Base-by-base conservation (phyloP, 176 grass and related monocot genomes). In the Poa annua region DNA sequence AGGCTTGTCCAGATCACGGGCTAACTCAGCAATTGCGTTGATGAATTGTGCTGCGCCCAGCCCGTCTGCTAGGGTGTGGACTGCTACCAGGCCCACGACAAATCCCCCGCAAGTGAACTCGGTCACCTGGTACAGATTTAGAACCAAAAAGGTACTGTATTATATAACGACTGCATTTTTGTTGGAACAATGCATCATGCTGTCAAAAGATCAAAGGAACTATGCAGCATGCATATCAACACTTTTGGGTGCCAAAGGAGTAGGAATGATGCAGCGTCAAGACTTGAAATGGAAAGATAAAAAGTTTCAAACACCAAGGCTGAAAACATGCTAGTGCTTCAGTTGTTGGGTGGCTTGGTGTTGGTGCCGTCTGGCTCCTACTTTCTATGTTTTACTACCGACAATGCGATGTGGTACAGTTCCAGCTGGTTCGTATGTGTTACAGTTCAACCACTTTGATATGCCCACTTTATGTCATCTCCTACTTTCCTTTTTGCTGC, bases 21-120 rank as follows among this genome's bases (percentile, higher is more conserved):
- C 89, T 6, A 85, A 45, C 19, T 92, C 84, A 4, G 88, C 85
- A 17, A 94, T 54, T 39, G 92, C 74, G 6, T 77, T 87, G 61
- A 94, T 81, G 81, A 94, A 92, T 44, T 94, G 92, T 5, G 92
- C 92, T 25, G 85, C 92, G 3, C 92, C 92, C 0, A 92, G 78
- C 11, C 92, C 92, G 8, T 94, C 92, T 0, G 87, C 89, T 19
- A 94, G 77, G 41, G 92, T 94, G 70, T 94, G 89, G 22, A 94
- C 92, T 7, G 76, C 83, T 5, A 82, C 79, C 34, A 94, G 34
- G 22, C 92, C 89, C 15, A 94, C 79, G 6, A 94, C 86, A 19
- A 94, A 94, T 81, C 89, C 89, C 45, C 80, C 86, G 20, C 92
- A 91, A 5, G 39, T 32, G 53, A 94, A 91, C 44, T 91, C 89